These are phyloP conservation scores for Onygena corvina DNA, from an alignment of 2,329 filamentous ascomycete genomes.

Conservation along the genomic window DNA sequence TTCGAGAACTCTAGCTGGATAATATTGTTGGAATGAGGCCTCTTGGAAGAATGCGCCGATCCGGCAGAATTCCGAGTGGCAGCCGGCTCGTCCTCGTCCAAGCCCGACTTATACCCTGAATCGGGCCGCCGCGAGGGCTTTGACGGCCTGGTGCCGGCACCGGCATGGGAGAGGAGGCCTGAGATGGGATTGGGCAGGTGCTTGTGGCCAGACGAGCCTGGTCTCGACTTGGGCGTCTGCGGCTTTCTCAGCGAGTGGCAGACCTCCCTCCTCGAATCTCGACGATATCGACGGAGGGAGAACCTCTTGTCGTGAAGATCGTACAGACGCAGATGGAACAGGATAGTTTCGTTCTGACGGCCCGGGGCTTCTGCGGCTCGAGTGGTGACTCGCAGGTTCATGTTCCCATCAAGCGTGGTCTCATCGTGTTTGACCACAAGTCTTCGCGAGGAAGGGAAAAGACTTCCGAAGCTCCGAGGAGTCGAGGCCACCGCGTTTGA, in stretches of 20 bases:
- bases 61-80: conserved; percentile 13
- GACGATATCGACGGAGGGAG: conserved; percentile 79
- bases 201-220: conserved; percentile 42
- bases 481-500: conserved; percentile 62
- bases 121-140: conserved; percentile 43
- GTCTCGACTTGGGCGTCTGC: conserved; percentile 42
- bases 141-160: conserved; percentile 34
- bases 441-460: conserved; percentile 76
- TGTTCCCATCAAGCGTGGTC: conserved; percentile 79
- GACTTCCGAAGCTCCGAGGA: conserved; percentile 65
- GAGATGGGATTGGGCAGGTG: conserved; percentile 50
- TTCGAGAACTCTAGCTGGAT: conserved; percentile 93
- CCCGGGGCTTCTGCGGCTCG: conserved; percentile 46
- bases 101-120: conserved; percentile 44
- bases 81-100: conserved; percentile 31
- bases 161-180: conserved; percentile 45
- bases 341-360: conserved; percentile 52
- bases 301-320: conserved; percentile 78
- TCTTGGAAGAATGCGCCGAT: not conserved
- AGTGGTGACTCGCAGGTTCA: conserved; percentile 87
- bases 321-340: conserved; percentile 94
- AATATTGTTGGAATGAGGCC: conserved; percentile 52
- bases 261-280: conserved; percentile 84
- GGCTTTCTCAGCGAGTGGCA: conserved; percentile 70
- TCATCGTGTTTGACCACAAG: conserved; percentile 83